phyloP scores from a whole-genome alignment of 2,329 filamentous ascomycete genomes.

The Grosmannia penicillata region DNA sequence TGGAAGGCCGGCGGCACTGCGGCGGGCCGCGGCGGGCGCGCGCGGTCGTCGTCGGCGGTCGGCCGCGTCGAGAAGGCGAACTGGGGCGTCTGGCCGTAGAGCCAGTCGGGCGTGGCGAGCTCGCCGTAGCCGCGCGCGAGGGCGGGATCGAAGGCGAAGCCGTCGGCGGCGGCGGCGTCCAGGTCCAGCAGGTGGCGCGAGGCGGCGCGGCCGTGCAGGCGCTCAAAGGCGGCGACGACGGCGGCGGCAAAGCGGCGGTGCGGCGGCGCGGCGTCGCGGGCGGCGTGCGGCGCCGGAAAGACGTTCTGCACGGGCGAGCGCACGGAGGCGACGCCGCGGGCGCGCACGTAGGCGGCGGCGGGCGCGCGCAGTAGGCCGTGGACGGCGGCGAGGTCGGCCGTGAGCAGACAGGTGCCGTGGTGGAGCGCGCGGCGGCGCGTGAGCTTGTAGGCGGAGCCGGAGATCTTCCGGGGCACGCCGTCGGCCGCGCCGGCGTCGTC shows the following conservation, averaged over 20 bases:
- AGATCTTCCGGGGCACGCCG: slow-evolving; percentile 47
- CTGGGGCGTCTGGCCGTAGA: slow-evolving; percentile 71
- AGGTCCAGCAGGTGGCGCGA: slow-evolving; percentile 21
- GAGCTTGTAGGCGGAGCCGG: slow-evolving; percentile 89
- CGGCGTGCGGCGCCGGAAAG: slow-evolving; percentile 17
- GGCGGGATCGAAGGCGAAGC: slow-evolving; percentile 24
- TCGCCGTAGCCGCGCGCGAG: slow-evolving; percentile 42
- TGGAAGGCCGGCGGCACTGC: slow-evolving; percentile 26
- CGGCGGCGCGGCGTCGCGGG: background rate
- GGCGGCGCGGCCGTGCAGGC: slow-evolving; percentile 43
- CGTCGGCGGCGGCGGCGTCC: slow-evolving; percentile 32
- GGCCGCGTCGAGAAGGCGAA: slow-evolving; percentile 57
- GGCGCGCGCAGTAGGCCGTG: slow-evolving; percentile 62
- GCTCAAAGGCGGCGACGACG: slow-evolving; percentile 49
- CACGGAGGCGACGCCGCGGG: slow-evolving; percentile 82
- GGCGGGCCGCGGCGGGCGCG: slow-evolving; percentile 33
- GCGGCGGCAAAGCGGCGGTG: slow-evolving; percentile 30
- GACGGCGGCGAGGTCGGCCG: slow-evolving; percentile 58
- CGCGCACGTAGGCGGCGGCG: slow-evolving; percentile 53
- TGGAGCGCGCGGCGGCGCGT: slow-evolving; percentile 67
- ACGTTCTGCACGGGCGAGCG: slow-evolving; percentile 75
- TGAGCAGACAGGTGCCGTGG: slow-evolving; percentile 79
- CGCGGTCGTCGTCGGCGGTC: slow-evolving; percentile 40
- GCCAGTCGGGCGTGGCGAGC: slow-evolving; percentile 52
- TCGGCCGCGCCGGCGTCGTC: slow-evolving; percentile 20